Percentiles rank a stretch among this genome's conserved stretches.
Conservation (phyloP, 352 stramenopile species). For the Phytophthora pistaciae region DNA sequence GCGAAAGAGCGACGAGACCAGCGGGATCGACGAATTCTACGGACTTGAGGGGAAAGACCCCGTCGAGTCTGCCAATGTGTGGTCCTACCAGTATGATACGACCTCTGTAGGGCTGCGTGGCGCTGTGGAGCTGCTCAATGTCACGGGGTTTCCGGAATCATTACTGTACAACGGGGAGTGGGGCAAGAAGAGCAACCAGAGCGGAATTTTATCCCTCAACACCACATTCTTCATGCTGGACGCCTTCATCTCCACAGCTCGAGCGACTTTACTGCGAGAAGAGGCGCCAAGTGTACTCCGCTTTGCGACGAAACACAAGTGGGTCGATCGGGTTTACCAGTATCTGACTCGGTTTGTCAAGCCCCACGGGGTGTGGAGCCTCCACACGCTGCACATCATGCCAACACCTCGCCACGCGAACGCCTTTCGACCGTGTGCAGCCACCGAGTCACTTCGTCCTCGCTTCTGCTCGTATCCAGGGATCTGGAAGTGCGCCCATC, state of each 20-base stretch:
- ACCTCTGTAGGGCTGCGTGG: constrained; percentile 45
- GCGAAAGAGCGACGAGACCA: constrained; percentile 2
- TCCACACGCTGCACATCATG: constrained; percentile 32
- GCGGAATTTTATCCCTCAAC: constrained; percentile 17
- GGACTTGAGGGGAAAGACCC: constrained; percentile 20
- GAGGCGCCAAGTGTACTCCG: constrained; percentile 6
- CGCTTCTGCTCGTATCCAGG: constrained; percentile 35
- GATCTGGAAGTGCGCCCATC: constrained; percentile 29
- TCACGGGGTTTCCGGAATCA: constrained; percentile 32
- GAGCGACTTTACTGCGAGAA: background rate
- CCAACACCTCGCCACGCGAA: background rate
- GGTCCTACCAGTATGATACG: constrained; percentile 53
- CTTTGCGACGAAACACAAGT: constrained; percentile 40
- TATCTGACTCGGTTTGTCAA: constrained; percentile 20
- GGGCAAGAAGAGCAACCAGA: constrained; percentile 8
- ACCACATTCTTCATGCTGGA: constrained; percentile 52
- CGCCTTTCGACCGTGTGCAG: constrained; percentile 7
- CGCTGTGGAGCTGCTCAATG: constrained; percentile 29
- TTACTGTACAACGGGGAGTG: constrained; percentile 28
- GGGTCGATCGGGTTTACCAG: constrained; percentile 51
- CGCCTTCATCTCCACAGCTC: constrained; percentile 22
- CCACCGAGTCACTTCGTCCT: background rate
- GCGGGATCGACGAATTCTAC: constrained; percentile 8
- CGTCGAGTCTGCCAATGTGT: constrained; percentile 22
- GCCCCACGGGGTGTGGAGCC: constrained; percentile 14